phyloP scores from a whole-genome alignment of 2,329 filamentous ascomycete genomes.

The Cylindrodendrum hubeiense region DNA sequence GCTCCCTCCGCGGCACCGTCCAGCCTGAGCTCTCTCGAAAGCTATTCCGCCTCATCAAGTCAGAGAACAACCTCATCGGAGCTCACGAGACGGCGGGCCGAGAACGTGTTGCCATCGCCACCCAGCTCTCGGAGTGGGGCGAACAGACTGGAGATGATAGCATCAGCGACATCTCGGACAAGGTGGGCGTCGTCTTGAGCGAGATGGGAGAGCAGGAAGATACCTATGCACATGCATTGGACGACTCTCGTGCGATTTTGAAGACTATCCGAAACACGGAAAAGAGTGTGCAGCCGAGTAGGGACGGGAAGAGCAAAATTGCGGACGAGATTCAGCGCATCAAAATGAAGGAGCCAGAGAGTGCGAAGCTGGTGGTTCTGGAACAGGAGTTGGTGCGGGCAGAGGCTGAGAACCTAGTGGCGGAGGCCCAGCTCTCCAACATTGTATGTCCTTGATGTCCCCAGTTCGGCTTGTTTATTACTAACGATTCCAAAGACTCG shows the following conservation, averaged over 20 bases:
- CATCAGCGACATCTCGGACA: constrained; percentile 92
- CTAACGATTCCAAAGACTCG: constrained; percentile 74
- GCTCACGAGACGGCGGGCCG: constrained; percentile 87
- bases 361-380: constrained; percentile 81
- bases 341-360: constrained; percentile 92
- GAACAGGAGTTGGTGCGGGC: constrained; percentile 97
- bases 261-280: constrained; percentile 97
- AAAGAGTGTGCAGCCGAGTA: constrained; percentile 91
- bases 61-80: constrained; percentile 87
- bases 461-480: not conserved
- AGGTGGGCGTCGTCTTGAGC: constrained; percentile 90
- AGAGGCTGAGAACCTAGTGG: constrained; percentile 95
- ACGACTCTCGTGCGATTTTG: constrained; percentile 84
- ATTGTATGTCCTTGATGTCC: constrained; percentile 70
- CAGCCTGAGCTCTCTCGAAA: constrained; percentile 91
- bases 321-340: constrained; percentile 91
- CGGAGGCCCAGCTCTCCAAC: constrained; percentile 96
- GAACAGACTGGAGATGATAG: constrained; percentile 90
- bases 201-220: constrained; percentile 97
- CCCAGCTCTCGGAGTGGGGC: constrained; percentile 96
- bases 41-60: constrained; percentile 94
- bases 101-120: constrained; percentile 86
- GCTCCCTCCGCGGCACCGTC: constrained; percentile 84
- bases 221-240: constrained; percentile 84
- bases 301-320: constrained; percentile 89